Conservation (phyloP, 1,284 basidiomycete species). For the Tranzscheliella williamsii region DNA sequence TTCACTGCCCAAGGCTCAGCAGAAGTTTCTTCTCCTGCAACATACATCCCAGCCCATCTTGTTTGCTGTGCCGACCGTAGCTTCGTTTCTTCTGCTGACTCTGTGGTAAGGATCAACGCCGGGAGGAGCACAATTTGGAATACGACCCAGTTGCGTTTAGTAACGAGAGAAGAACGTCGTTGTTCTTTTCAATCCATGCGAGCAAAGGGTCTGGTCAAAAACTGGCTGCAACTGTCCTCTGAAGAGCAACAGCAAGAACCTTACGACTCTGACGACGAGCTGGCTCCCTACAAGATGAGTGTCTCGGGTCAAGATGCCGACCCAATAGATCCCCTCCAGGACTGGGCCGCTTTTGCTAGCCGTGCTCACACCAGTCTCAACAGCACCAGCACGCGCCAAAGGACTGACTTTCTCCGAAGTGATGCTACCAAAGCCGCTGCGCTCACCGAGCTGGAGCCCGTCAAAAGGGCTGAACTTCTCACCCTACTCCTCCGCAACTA, state of each 20-base stretch:
- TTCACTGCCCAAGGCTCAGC: too few relatives aligned
- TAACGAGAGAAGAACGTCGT: background rate
- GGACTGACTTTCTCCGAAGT: conserved; percentile 33
- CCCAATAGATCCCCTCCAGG: conserved; percentile 15
- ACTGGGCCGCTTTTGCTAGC: conserved; percentile 45
- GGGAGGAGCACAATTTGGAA: too few relatives aligned
- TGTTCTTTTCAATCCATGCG: conserved; percentile 17
- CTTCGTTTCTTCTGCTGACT: too few relatives aligned
- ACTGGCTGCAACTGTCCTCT: conserved; percentile 32
- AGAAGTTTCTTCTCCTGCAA: too few relatives aligned
- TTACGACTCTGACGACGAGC: conserved; percentile 55
- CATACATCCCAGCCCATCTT: too few relatives aligned
- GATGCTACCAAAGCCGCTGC: conserved; percentile 25
- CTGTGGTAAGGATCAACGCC: too few relatives aligned
- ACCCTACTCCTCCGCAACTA: conserved; percentile 74
- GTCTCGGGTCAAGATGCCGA: conserved; percentile 11
- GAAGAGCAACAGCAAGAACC: conserved; percentile 32
- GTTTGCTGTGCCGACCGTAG: too few relatives aligned
- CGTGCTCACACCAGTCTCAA: conserved; percentile 20
- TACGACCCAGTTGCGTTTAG: too few relatives aligned
- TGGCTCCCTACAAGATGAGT: conserved; percentile 41
- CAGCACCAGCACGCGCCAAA: conserved; percentile 31
- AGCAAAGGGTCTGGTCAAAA: conserved; percentile 38
- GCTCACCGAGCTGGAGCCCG: conserved; percentile 65
- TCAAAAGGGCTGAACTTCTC: conserved; percentile 74